phyloP scores from a whole-genome alignment of 148 eudicot genomes.

The Vaccinium macrocarpon region DNA sequence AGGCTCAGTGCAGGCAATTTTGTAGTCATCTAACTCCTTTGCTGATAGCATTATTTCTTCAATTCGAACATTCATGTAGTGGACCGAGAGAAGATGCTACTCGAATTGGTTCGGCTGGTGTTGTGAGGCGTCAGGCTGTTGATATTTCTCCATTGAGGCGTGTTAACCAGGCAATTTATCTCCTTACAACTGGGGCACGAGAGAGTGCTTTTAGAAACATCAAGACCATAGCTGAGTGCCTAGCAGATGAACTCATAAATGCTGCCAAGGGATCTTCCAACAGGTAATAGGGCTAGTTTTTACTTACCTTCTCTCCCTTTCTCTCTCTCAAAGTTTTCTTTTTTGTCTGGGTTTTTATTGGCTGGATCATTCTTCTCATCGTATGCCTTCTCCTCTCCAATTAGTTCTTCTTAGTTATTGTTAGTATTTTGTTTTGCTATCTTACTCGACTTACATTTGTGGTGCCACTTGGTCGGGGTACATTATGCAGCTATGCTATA shows the following conservation, averaged over 20 bases:
- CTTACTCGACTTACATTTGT: not conserved
- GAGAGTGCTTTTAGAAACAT: slow-evolving; percentile 54
- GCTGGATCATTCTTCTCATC: not conserved
- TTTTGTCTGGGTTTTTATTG: not conserved
- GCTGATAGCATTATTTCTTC: not conserved
- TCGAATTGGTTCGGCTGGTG: slow-evolving; percentile 35
- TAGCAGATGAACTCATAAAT: slow-evolving; percentile 59
- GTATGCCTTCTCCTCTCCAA: not conserved
- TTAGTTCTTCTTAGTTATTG: not conserved
- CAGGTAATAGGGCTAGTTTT: slow-evolving; percentile 23
- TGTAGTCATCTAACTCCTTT: not conserved
- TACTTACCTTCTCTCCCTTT: not conserved
- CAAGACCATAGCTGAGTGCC: slow-evolving; percentile 54
- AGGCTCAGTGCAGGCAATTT: not conserved
- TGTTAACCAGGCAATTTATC: slow-evolving; percentile 49
- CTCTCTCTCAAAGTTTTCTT: too few species aligned
- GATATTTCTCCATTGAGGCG: slow-evolving; percentile 34
- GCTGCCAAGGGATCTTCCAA: slow-evolving; percentile 59
- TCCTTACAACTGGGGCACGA: slow-evolving; percentile 52
- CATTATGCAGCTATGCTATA: slow-evolving; percentile 37
- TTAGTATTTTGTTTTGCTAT: not conserved
- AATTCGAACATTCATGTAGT: slow-evolving; percentile 10
- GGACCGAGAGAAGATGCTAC: slow-evolving; percentile 37
- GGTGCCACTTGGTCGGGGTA: not conserved
- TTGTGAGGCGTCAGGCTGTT: slow-evolving; percentile 37